Base-by-base conservation (phyloP, 208 protist species). In the Leishmania tarentolae region DNA sequence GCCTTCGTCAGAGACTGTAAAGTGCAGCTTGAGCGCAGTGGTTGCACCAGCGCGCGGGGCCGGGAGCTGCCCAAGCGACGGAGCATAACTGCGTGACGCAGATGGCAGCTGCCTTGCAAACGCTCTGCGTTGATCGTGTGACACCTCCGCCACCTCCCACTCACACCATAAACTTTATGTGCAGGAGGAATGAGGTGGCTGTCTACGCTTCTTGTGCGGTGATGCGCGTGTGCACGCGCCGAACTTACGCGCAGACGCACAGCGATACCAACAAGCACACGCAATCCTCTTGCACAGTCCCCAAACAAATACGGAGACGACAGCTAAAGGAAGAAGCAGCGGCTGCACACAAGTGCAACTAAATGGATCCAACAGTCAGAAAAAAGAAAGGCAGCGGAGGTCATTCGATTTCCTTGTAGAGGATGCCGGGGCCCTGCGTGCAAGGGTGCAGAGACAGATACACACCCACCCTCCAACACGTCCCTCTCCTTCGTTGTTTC, bases 1-100 rank as follows among this genome's bases (percentile, higher is more conserved):
- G 87, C 85, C 56, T 90, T 87, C 6, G 83, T 42, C 31, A 94
- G 86, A 1, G 85, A 78, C 31, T 53, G 52, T 65, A 92, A 82
- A 17, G 75, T 89, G 73, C 87, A 84, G 57, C 78, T 82, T 6
- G 42, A 19, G 40, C 82, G 78, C 52, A 80, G 65, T 6, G 59
- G 11, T 31, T 73, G 56, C 21, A 52, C 53, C 35, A 86, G 21
- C n/a, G 63, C 63, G 11, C 42, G 74, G 24, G 35, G 52, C 50
- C 56, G 53, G 42, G 42, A 73, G 57, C 35, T 68, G 63, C 31
- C 74, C 68, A 85, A n/a, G 31, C 70, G 81, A 21, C 81, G 81
- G 66, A 71, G 76, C 81, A 85, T 85, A 31, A 9, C 13, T 42
- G 50, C 47, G 21, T n/a, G 31, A 21, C 2, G 13, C 3, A 42